Base-by-base conservation (phyloP, 148 eudicot species). In the Silene uniflora region DNA sequence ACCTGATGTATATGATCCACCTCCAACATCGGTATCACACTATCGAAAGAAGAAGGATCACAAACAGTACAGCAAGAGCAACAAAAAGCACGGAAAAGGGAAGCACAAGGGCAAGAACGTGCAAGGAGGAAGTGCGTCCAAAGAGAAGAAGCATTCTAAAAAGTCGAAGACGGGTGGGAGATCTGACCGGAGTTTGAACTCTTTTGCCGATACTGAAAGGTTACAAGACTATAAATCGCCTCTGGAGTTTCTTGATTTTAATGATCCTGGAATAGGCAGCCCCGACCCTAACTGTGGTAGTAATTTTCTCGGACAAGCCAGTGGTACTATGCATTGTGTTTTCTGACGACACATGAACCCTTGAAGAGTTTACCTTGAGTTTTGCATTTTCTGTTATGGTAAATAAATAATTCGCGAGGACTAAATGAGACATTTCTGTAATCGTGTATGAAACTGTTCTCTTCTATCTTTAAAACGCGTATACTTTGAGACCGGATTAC, bases 1-100 rank as follows among this genome's bases (percentile, higher is more conserved):
- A 14, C 93, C 98, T 55, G 98, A 94, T 61, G 98, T 94, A 58
- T 91, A 90, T 55, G 98, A 94, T 75, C 98, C 98, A 3, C 79
- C 79, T 62, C 93, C 98, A 3, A 77, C 96, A 18, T 73, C 98
- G n/a, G 76, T 86, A 9, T 87, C 93, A 65, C 88, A 85, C 62
- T 61, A 79, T 17, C 89, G 87, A 67, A 75, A 83, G 76, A 84
- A 77, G 77, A 88, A 80, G 82, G 76, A 62, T 71, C 85, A 78
- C 23, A 79, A 81, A 67, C 82, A 87, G 73, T 84, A 78, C 58
- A 61, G 65, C 27, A 85, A 72, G 79, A 84, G 86, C 58, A 73
- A 75, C 72, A 93, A 86, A 77, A 93, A 85, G 84, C 83, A 85
- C 24, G 88, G 86, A 10, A 91, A 83, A 79, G 87, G 82, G 74